Evolutionary conservation across 179 eudicot species (phyloP), one percentile per base, ranked within the genome.

Genomic region (Carnegiea gigantea): DNA sequence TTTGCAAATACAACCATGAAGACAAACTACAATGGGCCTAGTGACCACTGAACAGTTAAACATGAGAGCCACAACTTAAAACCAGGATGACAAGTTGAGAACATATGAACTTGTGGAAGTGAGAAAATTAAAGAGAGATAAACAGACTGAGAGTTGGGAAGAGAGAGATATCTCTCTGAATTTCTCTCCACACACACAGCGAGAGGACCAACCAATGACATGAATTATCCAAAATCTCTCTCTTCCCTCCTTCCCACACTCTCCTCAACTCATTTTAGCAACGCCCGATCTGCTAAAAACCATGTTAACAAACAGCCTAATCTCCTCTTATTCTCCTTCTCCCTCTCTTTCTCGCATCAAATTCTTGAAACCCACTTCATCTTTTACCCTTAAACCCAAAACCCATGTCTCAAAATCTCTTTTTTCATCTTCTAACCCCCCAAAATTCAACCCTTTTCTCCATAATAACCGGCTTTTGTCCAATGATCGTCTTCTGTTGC

Each of bases 281-380:
- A 60, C 28, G 5, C 71, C n/a, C 20, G 12, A 40, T 40, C 73
- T 65, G n/a, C 80, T 6, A 68, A 64, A 23, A 83, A 82, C 70
- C 85, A 91, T 87, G 89, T 76, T 87, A 20, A 72, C 77, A 72
- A 86, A 81, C 84, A 76, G 20, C 49, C 81, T 90, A 74, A 77
- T 89, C 75, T 80, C 84, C 21, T 80, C 89, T 21, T 86, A 83
- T 51, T 84, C 85, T 11, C 78, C 86, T 43, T 76, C 84, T 30
- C 75, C 83, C 62, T 80, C 88, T 60, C 82, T 73, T 74, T 84
- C 85, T 51, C 74, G 83, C 21, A 64, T 73, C 78, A 77, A 77
- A 70, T 78, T 75, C 75, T 64, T 54, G 12, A 87, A 70, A 80
- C 83, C 92, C 67, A 87, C 75, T 21, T 60, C 90, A 85, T 81